A percentile compares a stretch with the other conserved stretches of the same genome.
These are phyloP conservation scores for Nelumbo lutea DNA, from an alignment of 164 flowering plant genomes.

Conservation along the genomic window DNA sequence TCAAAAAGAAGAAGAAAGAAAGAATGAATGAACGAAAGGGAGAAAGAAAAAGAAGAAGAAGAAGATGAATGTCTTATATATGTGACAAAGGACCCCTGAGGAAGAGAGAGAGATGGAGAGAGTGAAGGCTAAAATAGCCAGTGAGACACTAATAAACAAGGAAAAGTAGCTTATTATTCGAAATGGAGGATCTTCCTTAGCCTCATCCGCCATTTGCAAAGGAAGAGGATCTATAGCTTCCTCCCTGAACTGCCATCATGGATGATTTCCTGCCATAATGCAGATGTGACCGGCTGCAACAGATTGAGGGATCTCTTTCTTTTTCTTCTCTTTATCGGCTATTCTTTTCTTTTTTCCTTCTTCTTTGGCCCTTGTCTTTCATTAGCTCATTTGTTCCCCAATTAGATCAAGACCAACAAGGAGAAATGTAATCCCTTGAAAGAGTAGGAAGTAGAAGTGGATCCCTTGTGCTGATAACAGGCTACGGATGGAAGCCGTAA, in stretches of 20 bases:
- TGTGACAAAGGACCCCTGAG: neutral
- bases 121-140: neutral
- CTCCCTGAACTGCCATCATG: neutral
- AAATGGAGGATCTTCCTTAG: neutral
- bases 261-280: neutral
- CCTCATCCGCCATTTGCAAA: neutral
- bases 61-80: neutral
- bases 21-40: neutral
- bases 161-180: neutral
- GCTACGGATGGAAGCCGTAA: constrained; percentile 78
- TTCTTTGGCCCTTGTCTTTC: neutral
- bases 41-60: neutral
- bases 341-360: neutral
- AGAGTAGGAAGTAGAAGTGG: constrained; percentile 86
- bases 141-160: neutral
- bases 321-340: neutral
- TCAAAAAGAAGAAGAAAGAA: neutral
- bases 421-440: constrained; percentile 79
- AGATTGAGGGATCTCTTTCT: neutral
- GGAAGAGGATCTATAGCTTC: neutral
- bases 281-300: neutral
- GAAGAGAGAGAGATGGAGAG: neutral
- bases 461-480: constrained; percentile 82
- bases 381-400: constrained; percentile 60
- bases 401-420: constrained; percentile 84